Evolutionary conservation across 1,139 yeast genomes (phyloP).

Genomic region (Debaryomycetaceae sp.): DNA sequence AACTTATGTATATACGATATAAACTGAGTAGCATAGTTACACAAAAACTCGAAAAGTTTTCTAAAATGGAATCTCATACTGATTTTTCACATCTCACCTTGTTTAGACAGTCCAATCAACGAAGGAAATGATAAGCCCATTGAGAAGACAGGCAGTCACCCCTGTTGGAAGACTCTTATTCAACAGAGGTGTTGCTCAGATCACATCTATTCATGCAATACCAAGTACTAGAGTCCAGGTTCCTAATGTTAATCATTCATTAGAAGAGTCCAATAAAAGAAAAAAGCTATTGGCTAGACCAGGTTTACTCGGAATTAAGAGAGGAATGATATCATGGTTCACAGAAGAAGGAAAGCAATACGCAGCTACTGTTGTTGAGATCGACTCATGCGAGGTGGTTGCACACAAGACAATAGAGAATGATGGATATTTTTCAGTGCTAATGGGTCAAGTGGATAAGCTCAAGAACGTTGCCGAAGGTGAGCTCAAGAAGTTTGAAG

Average conservation of each 20-base stretch:
- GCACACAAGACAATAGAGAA: conserved; percentile 62
- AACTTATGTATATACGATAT: background rate
- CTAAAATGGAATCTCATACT: background rate
- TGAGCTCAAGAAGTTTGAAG: conserved; percentile 73
- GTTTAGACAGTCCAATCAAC: background rate
- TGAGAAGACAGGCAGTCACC: background rate
- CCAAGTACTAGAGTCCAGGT: conserved; percentile 44
- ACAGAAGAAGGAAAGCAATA: conserved; percentile 61
- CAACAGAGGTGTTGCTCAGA: conserved; percentile 42
- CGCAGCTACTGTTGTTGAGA: conserved; percentile 83
- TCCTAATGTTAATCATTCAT: conserved; percentile 50
- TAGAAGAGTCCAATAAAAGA: conserved; percentile 57
- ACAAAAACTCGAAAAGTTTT: background rate
- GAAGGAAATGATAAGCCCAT: background rate
- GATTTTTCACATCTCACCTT: background rate
- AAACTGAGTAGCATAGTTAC: background rate
- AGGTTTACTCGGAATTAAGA: conserved; percentile 77
- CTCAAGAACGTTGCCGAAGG: conserved; percentile 62
- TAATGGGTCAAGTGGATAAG: conserved; percentile 81
- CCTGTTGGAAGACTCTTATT: conserved; percentile 8
- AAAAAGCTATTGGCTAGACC: conserved; percentile 71
- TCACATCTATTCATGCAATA: conserved; percentile 52
- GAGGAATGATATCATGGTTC: conserved; percentile 90
- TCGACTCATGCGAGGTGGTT: conserved; percentile 84
- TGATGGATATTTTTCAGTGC: conserved; percentile 82